Evolutionary conservation across 2,329 filamentous ascomycete genomes (phyloP).

Genomic region (Chaetomiaceae sp.): DNA sequence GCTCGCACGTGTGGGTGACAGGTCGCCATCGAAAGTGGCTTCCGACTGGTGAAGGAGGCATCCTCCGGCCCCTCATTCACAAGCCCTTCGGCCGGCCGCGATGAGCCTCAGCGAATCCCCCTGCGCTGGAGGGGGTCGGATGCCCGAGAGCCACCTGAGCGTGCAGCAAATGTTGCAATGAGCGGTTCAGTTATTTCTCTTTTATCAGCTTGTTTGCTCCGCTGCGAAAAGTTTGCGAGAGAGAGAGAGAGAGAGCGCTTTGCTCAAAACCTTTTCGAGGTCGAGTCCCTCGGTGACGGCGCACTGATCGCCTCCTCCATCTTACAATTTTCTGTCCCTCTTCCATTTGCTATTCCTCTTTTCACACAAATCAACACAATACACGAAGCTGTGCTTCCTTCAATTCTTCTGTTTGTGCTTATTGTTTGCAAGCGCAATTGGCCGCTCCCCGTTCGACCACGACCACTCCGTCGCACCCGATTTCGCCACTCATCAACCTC

Average conservation of each 20-base stretch:
- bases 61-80: too few relatives aligned
- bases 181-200: not conserved
- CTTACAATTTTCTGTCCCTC: not conserved
- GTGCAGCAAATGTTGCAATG: not conserved
- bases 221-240: too few relatives aligned
- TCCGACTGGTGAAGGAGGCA: not conserved
- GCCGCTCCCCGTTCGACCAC: conserved; percentile 10
- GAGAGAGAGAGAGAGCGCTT: not conserved
- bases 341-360: conserved; percentile 9
- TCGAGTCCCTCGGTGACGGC: not conserved
- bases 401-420: conserved; percentile 16
- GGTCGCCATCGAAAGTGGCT: not conserved
- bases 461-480: conserved; percentile 5
- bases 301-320: not conserved
- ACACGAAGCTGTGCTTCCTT: conserved; percentile 25
- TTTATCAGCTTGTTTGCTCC: not conserved
- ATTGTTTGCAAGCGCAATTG: conserved; percentile 13
- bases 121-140: not conserved
- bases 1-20: conserved; percentile 3
- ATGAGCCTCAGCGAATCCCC: not conserved
- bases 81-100: not conserved
- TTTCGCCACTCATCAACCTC: conserved; percentile 8
- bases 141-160: not conserved
- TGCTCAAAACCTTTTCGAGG: not conserved
- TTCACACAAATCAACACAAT: not conserved